Evolutionary conservation across 192 early-diverging fungal species (phyloP).

Genomic region (Backusella australiensis): DNA sequence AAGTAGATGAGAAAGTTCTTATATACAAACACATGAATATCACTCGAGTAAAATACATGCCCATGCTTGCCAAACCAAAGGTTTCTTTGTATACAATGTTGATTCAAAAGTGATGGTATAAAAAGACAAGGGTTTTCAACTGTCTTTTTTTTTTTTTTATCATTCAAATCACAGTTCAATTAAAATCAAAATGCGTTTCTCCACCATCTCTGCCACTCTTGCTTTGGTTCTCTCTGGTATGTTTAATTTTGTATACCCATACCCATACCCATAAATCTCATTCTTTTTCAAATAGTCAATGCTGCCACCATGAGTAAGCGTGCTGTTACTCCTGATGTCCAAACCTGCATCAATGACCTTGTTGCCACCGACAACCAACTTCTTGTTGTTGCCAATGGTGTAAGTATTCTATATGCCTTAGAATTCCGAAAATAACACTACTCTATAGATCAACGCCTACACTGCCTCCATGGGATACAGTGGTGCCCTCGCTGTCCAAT

Average conservation of each 20-base stretch:
- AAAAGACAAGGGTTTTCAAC: not conserved
- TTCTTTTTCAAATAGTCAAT: not conserved
- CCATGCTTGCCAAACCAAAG: not conserved
- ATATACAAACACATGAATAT: not conserved
- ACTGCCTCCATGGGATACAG: not conserved
- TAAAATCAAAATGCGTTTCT: not conserved
- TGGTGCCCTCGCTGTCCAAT: not conserved
- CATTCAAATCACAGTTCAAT: not conserved
- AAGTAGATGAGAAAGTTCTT: not conserved
- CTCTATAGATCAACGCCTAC: constrained; percentile 3
- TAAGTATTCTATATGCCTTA: not conserved
- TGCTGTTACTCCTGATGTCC: not conserved
- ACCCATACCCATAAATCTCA: not conserved
- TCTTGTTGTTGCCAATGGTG: not conserved
- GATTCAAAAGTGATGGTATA: not conserved
- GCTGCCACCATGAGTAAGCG: not conserved
- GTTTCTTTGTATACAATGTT: not conserved
- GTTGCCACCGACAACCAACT: not conserved
- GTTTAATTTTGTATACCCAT: not conserved
- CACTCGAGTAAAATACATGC: not conserved
- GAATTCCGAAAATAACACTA: not conserved
- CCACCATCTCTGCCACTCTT: not conserved
- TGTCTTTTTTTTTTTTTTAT: not conserved
- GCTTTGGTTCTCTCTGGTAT: not conserved
- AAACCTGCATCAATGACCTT: not conserved